These are phyloP conservation scores for Naganishia vishniacii DNA, from an alignment of 768 basidiomycete species.

Conservation along the genomic window DNA sequence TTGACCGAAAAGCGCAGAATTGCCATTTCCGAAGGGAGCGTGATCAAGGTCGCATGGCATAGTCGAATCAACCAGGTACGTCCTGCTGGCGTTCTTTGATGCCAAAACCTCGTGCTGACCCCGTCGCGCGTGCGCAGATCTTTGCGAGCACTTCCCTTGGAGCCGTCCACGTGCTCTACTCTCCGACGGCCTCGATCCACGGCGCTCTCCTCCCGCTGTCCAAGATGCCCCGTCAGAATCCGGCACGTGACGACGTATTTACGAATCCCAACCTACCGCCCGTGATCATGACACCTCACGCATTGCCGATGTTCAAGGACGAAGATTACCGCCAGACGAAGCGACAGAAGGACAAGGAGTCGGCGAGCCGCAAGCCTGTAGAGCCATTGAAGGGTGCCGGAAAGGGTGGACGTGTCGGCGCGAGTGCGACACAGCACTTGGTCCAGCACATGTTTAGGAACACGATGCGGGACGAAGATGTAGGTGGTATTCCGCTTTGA, in stretches of 20 bases:
- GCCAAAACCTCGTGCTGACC: conserved; percentile 15
- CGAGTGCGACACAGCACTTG: conserved; percentile 93
- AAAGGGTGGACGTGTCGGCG: conserved; percentile 86
- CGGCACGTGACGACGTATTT: conserved; percentile 71
- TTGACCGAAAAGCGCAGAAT: conserved; percentile 55
- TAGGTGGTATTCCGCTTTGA: conserved; percentile 56
- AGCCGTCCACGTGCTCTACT: conserved; percentile 82
- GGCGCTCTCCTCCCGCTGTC: conserved; percentile 84
- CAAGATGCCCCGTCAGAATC: conserved; percentile 77
- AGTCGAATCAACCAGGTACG: conserved; percentile 92
- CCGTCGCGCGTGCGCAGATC: conserved; percentile 64
- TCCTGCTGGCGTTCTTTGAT: conserved; percentile 23
- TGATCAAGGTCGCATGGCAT: conserved; percentile 91
- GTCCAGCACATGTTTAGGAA: conserved; percentile 91
- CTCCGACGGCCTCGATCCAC: conserved; percentile 78
- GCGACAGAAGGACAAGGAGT: conserved; percentile 81
- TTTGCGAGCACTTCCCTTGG: conserved; percentile 82
- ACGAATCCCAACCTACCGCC: conserved; percentile 64
- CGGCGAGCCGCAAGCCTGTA: conserved; percentile 82
- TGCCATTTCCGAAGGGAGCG: conserved; percentile 50
- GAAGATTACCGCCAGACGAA: conserved; percentile 62
- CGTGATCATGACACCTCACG: conserved; percentile 85
- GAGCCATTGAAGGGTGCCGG: conserved; percentile 90
- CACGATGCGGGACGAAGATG: conserved; percentile 85
- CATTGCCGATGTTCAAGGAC: conserved; percentile 86